These are phyloP conservation scores for Fusarium torulosum DNA, from an alignment of 2,329 filamentous ascomycete genomes.

Conservation along the genomic window DNA sequence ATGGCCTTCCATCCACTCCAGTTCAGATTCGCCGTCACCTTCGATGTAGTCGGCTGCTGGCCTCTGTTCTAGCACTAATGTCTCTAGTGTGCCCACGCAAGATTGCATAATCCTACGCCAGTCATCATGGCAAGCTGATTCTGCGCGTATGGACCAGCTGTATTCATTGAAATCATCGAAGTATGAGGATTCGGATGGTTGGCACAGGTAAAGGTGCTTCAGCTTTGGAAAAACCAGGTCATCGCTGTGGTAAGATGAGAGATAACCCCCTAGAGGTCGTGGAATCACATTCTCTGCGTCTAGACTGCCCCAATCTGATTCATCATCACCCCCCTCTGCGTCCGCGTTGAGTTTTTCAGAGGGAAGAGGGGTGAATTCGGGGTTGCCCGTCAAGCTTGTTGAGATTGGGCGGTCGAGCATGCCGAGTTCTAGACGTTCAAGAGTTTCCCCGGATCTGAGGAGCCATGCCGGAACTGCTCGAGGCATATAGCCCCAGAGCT, in stretches of 20 bases:
- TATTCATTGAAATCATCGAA: rapidly evolving
- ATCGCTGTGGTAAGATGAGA: rapidly evolving
- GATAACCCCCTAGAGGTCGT: not conserved
- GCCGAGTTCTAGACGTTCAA: conserved; percentile 31
- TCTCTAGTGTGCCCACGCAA: not conserved
- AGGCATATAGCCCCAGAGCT: conserved; percentile 28
- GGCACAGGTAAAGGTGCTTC: not conserved
- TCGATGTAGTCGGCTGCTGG: conserved; percentile 2
- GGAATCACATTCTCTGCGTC: conserved; percentile 1
- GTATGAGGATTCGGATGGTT: not conserved
- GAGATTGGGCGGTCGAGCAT: conserved; percentile 27
- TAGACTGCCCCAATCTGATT: conserved; percentile 12
- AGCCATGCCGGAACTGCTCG: conserved; percentile 22
- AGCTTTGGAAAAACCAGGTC: not conserved
- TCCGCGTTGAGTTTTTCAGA: conserved; percentile 2
- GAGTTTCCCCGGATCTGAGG: not conserved
- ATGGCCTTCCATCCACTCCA: not conserved
- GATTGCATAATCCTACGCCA: conserved; percentile 7
- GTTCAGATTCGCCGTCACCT: not conserved
- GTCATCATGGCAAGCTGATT: conserved; percentile 3
- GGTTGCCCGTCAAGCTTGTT: rapidly evolving
- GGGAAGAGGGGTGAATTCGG: not conserved
- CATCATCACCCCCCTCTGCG: too few species aligned
- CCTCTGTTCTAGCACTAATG: conserved; percentile 3
- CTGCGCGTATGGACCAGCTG: conserved; percentile 12